phyloP scores from a whole-genome alignment of 2,329 filamentous ascomycete species.

The Cladosporium sp. region DNA sequence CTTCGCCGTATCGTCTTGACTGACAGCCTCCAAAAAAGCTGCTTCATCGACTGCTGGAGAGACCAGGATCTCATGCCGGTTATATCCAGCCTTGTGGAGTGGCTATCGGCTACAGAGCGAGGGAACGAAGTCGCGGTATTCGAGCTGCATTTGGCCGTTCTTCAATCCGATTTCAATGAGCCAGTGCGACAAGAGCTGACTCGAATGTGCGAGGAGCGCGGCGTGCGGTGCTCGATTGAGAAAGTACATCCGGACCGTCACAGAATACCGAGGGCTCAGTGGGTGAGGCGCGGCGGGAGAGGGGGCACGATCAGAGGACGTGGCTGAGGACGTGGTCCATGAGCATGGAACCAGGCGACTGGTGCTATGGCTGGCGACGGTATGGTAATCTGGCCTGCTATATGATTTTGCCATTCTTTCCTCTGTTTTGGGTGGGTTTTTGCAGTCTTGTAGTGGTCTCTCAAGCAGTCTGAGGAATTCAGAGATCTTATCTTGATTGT shows the following conservation, averaged over 20 bases:
- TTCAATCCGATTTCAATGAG: not conserved
- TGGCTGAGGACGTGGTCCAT: not conserved
- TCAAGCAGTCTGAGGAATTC: no score
- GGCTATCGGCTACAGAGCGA: not conserved
- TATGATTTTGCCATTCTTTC: no score
- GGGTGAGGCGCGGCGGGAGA: not conserved
- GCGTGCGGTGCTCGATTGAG: not conserved
- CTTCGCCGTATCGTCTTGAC: conserved; percentile 2
- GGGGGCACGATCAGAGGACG: not conserved
- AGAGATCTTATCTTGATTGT: no score
- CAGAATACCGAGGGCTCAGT: not conserved
- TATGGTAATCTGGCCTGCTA: no score
- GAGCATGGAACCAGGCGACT: no score
- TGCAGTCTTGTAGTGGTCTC: no score
- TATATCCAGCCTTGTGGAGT: not conserved
- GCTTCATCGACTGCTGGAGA: not conserved
- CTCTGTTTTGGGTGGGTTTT: no score
- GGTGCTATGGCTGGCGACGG: no score
- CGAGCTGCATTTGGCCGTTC: not conserved
- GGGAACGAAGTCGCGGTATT: not conserved
- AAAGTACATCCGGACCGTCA: not conserved
- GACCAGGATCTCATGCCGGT: conserved; percentile 1
- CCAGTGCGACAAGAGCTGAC: conserved; percentile 2
- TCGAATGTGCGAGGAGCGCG: not conserved
- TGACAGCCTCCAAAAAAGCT: not conserved